Evolutionary conservation across 2,329 filamentous ascomycete species (phyloP).

Genomic region (Lachnum nothofagi): DNA sequence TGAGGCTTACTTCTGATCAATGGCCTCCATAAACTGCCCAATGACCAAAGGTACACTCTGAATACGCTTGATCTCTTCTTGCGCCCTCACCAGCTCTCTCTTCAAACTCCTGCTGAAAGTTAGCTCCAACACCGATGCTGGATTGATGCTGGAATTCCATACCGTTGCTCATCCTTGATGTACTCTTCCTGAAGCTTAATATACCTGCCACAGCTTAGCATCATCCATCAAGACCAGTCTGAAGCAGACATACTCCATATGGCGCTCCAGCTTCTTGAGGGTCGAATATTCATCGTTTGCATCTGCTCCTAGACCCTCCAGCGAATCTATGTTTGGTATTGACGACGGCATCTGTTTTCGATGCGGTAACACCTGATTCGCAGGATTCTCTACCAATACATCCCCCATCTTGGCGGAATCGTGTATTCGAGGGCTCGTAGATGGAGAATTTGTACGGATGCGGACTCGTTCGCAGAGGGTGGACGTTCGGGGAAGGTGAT

Average conservation of each 20-base stretch:
- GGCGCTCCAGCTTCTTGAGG: conserved; percentile 92
- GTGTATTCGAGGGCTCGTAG: neutral
- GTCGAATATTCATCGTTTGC: conserved; percentile 89
- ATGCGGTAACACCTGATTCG: conserved; percentile 67
- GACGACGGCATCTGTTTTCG: conserved; percentile 74
- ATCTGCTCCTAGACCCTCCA: conserved; percentile 77
- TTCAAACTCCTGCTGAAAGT: conserved; percentile 70
- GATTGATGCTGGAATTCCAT: neutral
- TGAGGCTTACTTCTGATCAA: conserved; percentile 83
- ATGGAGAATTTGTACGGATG: conserved; percentile 1
- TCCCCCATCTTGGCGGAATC: conserved; percentile 64
- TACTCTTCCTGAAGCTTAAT: conserved; percentile 99
- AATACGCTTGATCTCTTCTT: conserved; percentile 99
- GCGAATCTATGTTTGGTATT: conserved; percentile 83
- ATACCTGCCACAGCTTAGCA: conserved; percentile 52
- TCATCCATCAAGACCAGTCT: neutral
- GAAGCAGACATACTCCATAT: conserved; percentile 68
- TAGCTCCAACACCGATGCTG: conserved; percentile 9
- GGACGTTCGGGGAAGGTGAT: neutral
- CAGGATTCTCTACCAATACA: conserved; percentile 76
- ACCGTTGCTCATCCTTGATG: conserved; percentile 99
- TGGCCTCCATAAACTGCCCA: conserved; percentile 99
- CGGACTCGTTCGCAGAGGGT: neutral
- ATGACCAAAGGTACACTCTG: conserved; percentile 97
- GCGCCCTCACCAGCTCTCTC: conserved; percentile 90